Evolutionary conservation across 495 filamentous ascomycete species (phyloP).

Genomic region (Penicillium crystallinum): DNA sequence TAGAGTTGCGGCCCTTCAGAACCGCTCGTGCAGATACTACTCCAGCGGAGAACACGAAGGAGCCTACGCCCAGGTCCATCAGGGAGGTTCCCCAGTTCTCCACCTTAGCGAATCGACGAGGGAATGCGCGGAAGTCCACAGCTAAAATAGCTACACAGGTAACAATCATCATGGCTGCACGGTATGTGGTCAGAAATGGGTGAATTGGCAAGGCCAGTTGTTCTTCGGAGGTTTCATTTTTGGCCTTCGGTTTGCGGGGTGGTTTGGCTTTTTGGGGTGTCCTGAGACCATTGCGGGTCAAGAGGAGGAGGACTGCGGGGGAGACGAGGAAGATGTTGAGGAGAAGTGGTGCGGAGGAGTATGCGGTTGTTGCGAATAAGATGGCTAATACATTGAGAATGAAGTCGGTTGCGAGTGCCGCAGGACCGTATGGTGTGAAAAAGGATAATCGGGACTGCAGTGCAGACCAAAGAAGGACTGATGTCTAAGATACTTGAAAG

Average conservation of each 20-base stretch:
- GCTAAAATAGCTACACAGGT: constrained; percentile 94
- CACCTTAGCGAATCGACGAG: constrained; percentile 91
- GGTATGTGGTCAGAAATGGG: constrained; percentile 86
- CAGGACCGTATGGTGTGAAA: constrained; percentile 67
- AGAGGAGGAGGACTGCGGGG: constrained; percentile 59
- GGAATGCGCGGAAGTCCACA: constrained; percentile 91
- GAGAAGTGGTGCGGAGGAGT: constrained; percentile 68
- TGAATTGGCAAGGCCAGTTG: constrained; percentile 65
- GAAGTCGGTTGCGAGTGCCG: constrained; percentile 72
- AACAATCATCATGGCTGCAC: constrained; percentile 85
- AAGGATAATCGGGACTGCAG: constrained; percentile 82
- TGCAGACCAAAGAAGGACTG: constrained; percentile 81
- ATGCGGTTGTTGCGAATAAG: constrained; percentile 80
- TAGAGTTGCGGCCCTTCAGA: constrained; percentile 59
- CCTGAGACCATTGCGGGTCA: constrained; percentile 39
- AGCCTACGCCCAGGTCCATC: constrained; percentile 97
- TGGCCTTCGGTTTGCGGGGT: constrained; percentile 42
- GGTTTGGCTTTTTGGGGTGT: constrained; percentile 52
- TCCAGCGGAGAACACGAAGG: constrained; percentile 95
- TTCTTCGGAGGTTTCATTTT: constrained; percentile 18
- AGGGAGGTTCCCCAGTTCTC: constrained; percentile 97
- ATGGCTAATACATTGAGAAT: constrained; percentile 77
- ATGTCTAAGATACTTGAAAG: constrained; percentile 47
- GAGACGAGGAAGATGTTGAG: constrained; percentile 70
- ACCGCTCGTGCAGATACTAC: constrained; percentile 83